These are phyloP conservation scores for Cercospora sp. DNA, from an alignment of 2,329 filamentous ascomycete genomes.

Conservation along the genomic window DNA sequence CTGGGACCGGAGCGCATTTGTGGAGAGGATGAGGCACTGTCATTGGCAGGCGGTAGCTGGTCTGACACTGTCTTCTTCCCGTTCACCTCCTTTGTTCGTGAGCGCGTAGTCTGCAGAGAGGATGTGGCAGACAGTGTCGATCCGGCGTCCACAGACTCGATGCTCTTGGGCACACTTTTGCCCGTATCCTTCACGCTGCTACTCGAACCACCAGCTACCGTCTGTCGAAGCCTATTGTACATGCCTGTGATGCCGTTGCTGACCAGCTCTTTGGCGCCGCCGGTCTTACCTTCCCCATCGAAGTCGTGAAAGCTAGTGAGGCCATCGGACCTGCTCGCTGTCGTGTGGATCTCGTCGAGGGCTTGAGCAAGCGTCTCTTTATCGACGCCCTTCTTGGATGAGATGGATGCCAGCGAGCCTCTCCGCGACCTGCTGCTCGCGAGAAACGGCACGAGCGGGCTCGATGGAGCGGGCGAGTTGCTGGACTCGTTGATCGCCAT, in stretches of 20 bases:
- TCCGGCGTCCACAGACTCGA: conserved; percentile 26
- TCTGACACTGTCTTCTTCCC: conserved; percentile 26
- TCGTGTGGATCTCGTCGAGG: conserved; percentile 83
- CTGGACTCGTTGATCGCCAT: conserved; percentile 34
- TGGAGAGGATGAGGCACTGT: conserved; percentile 29
- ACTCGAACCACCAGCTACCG: conserved; percentile 32
- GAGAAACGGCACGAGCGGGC: conserved; percentile 35
- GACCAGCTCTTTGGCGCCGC: conserved; percentile 41
- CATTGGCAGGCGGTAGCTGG: conserved; percentile 22
- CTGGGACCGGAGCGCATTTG: conserved; percentile 21
- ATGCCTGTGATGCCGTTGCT: conserved; percentile 68
- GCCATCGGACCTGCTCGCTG: conserved; percentile 79
- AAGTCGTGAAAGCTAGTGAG: conserved; percentile 96
- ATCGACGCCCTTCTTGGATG: conserved; percentile 52
- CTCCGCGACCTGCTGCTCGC: conserved; percentile 37
- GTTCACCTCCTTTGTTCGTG: conserved; percentile 13
- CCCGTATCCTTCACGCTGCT: conserved; percentile 4
- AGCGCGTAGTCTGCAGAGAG: conserved; percentile 23
- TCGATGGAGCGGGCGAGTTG: conserved; percentile 33
- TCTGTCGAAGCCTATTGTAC: conserved; percentile 73
- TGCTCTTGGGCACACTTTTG: conserved; percentile 33
- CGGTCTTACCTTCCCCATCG: conserved; percentile 63
- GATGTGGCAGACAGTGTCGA: conserved; percentile 26
- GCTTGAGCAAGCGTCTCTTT: conserved; percentile 74
- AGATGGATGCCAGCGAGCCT: conserved; percentile 44